A percentile compares a stretch with the other conserved stretches of the same genome.
Evolutionary conservation across 208 protist species (phyloP).

Genomic region (Trichomonas vaginalis): DNA sequence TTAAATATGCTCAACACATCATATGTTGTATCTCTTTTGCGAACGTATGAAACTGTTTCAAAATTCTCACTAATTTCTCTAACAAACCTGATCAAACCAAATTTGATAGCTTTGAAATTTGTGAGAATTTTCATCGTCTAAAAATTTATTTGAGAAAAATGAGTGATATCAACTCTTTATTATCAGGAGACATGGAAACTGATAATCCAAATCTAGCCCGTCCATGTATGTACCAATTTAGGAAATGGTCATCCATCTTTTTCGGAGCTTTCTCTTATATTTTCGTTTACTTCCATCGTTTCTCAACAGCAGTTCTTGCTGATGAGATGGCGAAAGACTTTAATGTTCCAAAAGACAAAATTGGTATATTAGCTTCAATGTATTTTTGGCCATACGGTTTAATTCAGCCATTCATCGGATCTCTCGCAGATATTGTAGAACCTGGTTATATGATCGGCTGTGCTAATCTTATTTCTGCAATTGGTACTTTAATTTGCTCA

Average conservation of each 20-base stretch:
- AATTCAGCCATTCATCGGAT: not conserved
- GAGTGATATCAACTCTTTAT: not conserved
- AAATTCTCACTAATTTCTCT: too few species aligned
- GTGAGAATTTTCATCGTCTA: too few species aligned
- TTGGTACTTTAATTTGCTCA: not conserved
- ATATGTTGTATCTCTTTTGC: too few species aligned
- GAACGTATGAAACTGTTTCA: too few species aligned
- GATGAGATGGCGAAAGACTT: not conserved
- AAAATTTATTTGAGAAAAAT: too few species aligned
- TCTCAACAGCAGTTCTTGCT: not conserved
- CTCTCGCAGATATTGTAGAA: not conserved
- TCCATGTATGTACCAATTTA: not conserved
- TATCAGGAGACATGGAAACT: not conserved
- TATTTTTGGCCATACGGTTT: constrained; percentile 14
- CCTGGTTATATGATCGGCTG: not conserved
- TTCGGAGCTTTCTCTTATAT: not conserved
- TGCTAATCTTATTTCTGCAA: not conserved
- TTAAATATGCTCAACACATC: too few species aligned
- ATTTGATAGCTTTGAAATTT: too few species aligned
- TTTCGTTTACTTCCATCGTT: constrained; percentile 15
- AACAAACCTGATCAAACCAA: too few species aligned
- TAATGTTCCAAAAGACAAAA: not conserved
- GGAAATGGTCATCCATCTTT: not conserved
- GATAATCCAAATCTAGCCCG: not conserved
- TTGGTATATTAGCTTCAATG: not conserved